phyloP scores from a whole-genome alignment of 441 rosid species.

The Flueggea neowawraea region DNA sequence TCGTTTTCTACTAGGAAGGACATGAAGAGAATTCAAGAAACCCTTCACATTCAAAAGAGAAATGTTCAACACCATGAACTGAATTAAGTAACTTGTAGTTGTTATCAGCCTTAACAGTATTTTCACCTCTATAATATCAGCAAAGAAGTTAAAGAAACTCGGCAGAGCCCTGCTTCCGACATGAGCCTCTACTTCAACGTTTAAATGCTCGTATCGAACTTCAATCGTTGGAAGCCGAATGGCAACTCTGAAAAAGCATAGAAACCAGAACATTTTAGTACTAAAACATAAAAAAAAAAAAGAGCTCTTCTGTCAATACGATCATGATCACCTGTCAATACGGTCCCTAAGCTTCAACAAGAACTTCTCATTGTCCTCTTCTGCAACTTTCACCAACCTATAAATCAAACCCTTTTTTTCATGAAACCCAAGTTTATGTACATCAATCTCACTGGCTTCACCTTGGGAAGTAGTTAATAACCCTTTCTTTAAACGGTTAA shows the following conservation, averaged over 20 bases:
- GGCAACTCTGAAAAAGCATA: constrained; percentile 43
- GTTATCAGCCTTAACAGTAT: not conserved
- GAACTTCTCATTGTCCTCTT: constrained; percentile 60
- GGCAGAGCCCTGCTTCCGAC: constrained; percentile 78
- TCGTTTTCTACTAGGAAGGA: constrained; percentile 53
- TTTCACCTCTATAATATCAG: constrained; percentile 47
- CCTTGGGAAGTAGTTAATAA: constrained; percentile 33
- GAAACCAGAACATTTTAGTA: not conserved
- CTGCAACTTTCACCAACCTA: constrained; percentile 35
- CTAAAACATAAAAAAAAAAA: not conserved
- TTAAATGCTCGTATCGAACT: constrained; percentile 70
- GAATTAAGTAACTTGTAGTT: not conserved
- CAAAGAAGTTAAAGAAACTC: constrained; percentile 40
- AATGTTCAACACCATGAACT: not conserved
- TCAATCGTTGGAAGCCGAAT: constrained; percentile 59
- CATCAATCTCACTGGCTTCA: constrained; percentile 40
- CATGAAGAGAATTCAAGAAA: constrained; percentile 37
- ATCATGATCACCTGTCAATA: constrained; percentile 39
- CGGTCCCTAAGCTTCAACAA: constrained; percentile 50
- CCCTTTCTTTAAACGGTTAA: constrained; percentile 42
- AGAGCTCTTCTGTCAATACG: not conserved
- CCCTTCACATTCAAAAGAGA: constrained; percentile 26
- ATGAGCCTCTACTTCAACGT: constrained; percentile 56
- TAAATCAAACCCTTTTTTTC: constrained; percentile 47
- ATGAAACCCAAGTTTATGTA: constrained; percentile 34